Percentiles rank a stretch among this genome's conserved stretches.
Evolutionary conservation across 2,329 filamentous ascomycete genomes (phyloP).

Genomic region (Trichoderma aggressivum): DNA sequence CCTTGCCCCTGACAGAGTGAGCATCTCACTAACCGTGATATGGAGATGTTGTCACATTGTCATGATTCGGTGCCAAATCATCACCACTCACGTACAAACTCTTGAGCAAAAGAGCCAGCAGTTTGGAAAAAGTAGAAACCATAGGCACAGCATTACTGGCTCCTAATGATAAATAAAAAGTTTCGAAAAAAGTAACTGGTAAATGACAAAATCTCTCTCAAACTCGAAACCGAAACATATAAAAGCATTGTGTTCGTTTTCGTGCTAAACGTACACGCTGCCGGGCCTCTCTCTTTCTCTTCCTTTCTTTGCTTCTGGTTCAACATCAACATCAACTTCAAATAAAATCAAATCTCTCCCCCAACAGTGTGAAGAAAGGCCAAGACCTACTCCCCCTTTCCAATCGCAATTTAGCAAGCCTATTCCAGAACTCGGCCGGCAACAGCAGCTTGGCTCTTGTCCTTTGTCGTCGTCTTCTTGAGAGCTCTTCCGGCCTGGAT

Average conservation of each 20-base stretch:
- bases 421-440: conserved; percentile 72
- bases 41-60: background rate
- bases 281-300: background rate
- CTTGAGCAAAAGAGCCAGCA: background rate
- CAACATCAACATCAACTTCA: background rate
- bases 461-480: conserved; percentile 86
- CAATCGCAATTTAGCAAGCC: background rate
- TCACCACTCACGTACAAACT: too few species aligned
- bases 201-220: conserved; percentile 2
- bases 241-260: conserved; percentile 2
- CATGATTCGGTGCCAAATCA: background rate
- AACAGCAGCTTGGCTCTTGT: conserved; percentile 68
- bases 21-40: background rate
- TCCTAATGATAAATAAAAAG: background rate
- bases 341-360: background rate
- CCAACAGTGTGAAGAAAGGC: background rate
- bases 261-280: conserved; percentile 4
- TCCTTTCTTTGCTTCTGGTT: background rate
- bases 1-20: background rate
- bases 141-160: background rate
- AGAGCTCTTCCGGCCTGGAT: conserved; percentile 77
- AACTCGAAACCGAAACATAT: background rate
- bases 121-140: background rate
- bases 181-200: background rate
- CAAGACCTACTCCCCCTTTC: background rate